Evolutionary conservation across 2,329 filamentous ascomycete genomes (phyloP), one percentile per base, ranked within the genome.

Genomic region (Cytospora mali): DNA sequence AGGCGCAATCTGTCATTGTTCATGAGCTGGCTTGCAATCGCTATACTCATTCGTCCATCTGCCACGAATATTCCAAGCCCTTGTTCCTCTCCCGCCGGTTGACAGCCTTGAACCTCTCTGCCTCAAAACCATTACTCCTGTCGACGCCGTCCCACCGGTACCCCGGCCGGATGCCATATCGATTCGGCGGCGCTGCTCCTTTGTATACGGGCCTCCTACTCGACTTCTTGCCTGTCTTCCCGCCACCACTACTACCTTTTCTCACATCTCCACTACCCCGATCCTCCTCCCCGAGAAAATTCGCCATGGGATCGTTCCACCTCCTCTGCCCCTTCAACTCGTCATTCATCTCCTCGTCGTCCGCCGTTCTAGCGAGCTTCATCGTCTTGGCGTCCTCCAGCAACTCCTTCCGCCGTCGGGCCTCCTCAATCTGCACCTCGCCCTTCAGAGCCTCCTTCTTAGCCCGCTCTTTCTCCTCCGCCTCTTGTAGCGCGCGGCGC

Each of bases 131-230:
- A 77, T 92, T 99, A 23, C 92, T 84, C 68, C 95, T 83, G 80
- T 99, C 95, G 21, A 99, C 95, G 6, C 96, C 95, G 80, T 99
- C 95, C 95, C 95, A 99, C 67, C 92, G 82, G 78, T 96, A 92
- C 0, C 95, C 96, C 0, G 95, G 95, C 65, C 89, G 83, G 66
- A 99, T 98, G 1, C 91, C 92, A 77, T 98, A 98, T 23, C 95
- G 84, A 81, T 99, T 99, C 51, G 95, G 95, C 71, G 91, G 84
- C 61, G 90, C 91, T 0, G 88, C 84, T 0, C 94, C 95, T 64
- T 87, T 79, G 74, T 98, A 99, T 5, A 46, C 42, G 5, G 42
- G 42, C 67, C 84, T 86, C 16, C 76, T 74, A 49, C 71, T 70
- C 25, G 53, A 54, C 46, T 54, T 56, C 61, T 68, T 76, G 57